A percentile compares a stretch with the other conserved stretches of the same genome.
Conservation (phyloP, 805 yeast species). For the Millerago galiae region DNA sequence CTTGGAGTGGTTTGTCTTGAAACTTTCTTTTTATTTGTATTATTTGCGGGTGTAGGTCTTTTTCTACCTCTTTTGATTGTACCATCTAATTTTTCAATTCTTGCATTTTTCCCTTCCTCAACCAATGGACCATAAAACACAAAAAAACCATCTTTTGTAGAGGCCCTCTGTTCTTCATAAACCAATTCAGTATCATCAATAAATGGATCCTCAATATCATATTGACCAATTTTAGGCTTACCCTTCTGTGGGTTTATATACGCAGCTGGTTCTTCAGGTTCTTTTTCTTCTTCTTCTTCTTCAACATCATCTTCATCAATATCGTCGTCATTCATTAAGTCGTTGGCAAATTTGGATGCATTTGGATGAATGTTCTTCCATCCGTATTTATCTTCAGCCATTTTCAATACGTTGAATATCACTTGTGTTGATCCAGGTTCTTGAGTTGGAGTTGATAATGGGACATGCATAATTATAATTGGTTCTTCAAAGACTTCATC, state of each 20-base stretch:
- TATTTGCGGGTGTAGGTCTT: slow-evolving; percentile 15
- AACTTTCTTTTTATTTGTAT: slow-evolving; percentile 1
- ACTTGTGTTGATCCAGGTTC: slow-evolving; percentile 59
- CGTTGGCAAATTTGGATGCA: slow-evolving; percentile 50
- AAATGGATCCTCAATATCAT: slow-evolving; percentile 90
- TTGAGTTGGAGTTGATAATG: slow-evolving; percentile 38
- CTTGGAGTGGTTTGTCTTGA: slow-evolving; percentile 2
- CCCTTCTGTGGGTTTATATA: slow-evolving; percentile 36
- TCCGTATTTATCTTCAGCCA: slow-evolving; percentile 83
- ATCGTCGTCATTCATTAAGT: slow-evolving; percentile 49
- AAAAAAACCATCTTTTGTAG: slow-evolving; percentile 92
- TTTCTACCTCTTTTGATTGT: slow-evolving; percentile 32
- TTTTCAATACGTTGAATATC: slow-evolving; percentile 61
- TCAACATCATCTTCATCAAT: slow-evolving; percentile 35
- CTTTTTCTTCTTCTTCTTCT: slow-evolving; percentile 28
- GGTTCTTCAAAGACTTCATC: slow-evolving; percentile 27
- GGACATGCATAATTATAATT: slow-evolving; percentile 50
- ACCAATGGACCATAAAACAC: slow-evolving; percentile 90
- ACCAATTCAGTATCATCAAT: slow-evolving; percentile 90
- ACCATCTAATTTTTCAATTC: slow-evolving; percentile 41
- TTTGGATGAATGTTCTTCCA: slow-evolving; percentile 66
- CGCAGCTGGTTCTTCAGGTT: slow-evolving; percentile 26
- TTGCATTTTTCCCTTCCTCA: slow-evolving; percentile 47
- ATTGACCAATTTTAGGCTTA: slow-evolving; percentile 79
- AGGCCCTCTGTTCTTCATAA: slow-evolving; percentile 90